These are phyloP conservation scores for Pseudozyma tsukubaensis DNA, from an alignment of 1,284 basidiomycete species.

Conservation along the genomic window DNA sequence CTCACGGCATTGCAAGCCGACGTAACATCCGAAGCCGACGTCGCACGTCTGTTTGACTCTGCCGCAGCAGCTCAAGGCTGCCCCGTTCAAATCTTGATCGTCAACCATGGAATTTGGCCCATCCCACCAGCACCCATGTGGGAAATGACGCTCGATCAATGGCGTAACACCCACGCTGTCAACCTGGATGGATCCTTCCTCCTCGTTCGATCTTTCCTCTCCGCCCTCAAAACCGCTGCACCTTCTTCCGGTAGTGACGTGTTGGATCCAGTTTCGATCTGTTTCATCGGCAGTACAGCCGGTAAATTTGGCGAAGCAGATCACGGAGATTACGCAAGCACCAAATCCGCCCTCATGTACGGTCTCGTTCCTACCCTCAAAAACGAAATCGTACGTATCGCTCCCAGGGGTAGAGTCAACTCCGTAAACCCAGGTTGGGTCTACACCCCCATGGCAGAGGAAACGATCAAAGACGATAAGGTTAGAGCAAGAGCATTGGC, in stretches of 20 bases:
- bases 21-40: conserved; percentile 74
- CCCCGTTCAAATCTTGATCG: conserved; percentile 73
- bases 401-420: conserved; percentile 78
- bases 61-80: conserved; percentile 37
- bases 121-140: conserved; percentile 72
- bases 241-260: conserved; percentile 68
- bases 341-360: conserved; percentile 77
- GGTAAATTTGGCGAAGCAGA: conserved; percentile 80
- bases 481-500: conserved; percentile 71
- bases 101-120: conserved; percentile 76
- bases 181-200: conserved; percentile 79
- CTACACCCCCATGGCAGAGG: conserved; percentile 75
- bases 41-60: conserved; percentile 70
- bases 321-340: conserved; percentile 51
- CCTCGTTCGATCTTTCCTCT: conserved; percentile 75
- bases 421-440: conserved; percentile 80
- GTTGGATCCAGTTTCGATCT: conserved; percentile 73
- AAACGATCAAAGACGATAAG: conserved; percentile 70
- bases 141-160: conserved; percentile 76
- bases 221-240: conserved; percentile 70
- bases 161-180: conserved; percentile 75
- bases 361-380: conserved; percentile 78
- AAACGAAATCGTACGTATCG: conserved; percentile 82
- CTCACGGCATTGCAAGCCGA: conserved; percentile 74
- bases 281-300: conserved; percentile 78